Evolutionary conservation across 495 filamentous ascomycete genomes (phyloP).

Genomic region (Talaromyces borbonicus): DNA sequence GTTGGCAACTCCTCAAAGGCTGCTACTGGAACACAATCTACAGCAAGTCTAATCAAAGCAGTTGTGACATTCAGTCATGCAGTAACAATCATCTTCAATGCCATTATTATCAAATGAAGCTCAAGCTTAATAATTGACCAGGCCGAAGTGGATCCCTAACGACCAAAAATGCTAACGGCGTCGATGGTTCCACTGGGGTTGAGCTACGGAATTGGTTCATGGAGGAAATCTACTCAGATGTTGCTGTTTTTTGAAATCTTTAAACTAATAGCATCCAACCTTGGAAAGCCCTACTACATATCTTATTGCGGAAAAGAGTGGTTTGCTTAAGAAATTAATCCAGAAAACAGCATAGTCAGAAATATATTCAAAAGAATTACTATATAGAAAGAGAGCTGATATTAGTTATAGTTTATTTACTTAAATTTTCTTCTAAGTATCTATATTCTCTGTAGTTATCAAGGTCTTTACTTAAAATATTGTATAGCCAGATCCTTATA

Average conservation of each 20-base stretch:
- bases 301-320: conserved; percentile 3
- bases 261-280: background rate
- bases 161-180: conserved; percentile 17
- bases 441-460: too few species aligned
- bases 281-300: too few species aligned
- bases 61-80: conserved; percentile 3
- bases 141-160: conserved; percentile 10
- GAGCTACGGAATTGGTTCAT: conserved; percentile 6
- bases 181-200: too few species aligned
- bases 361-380: too few species aligned
- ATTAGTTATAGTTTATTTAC: too few species aligned
- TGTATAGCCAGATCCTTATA: too few species aligned
- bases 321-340: too few species aligned
- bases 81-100: conserved; percentile 6
- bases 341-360: too few species aligned
- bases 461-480: too few species aligned
- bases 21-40: background rate
- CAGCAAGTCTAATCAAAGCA: background rate
- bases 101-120: conserved; percentile 10
- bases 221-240: conserved; percentile 18
- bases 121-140: conserved; percentile 9
- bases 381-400: too few species aligned
- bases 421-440: too few species aligned
- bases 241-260: conserved; percentile 25
- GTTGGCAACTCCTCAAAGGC: background rate